phyloP scores from a whole-genome alignment of 495 filamentous ascomycete species.

The Hypoxylon cercidicola region DNA sequence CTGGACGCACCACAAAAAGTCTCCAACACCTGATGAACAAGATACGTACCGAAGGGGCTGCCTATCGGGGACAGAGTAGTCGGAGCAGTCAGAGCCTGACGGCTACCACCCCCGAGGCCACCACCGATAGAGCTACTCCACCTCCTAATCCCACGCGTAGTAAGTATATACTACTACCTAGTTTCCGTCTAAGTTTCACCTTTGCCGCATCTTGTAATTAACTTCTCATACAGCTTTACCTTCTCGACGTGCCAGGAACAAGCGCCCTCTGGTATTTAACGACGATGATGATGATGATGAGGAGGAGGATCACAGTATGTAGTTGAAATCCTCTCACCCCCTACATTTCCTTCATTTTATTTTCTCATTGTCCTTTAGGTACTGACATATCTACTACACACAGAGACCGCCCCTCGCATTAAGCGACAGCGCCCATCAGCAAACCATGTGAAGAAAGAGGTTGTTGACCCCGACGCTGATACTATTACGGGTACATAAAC shows the following conservation, averaged over 20 bases:
- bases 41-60: conserved; percentile 28
- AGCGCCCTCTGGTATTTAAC: no score
- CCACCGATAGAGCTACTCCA: no score
- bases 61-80: not conserved
- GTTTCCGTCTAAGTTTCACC: no score
- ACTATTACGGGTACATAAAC: not conserved
- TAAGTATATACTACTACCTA: no score
- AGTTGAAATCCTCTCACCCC: not conserved
- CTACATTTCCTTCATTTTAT: not conserved
- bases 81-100: not conserved
- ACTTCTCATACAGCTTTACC: no score
- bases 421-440: not conserved
- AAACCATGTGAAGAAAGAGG: not conserved
- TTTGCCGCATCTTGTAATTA: no score
- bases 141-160: no score
- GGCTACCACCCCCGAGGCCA: no score
- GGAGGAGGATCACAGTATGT: conserved; percentile 12
- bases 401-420: no score
- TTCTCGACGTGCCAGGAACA: no score
- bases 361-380: not conserved
- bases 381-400: conserved; percentile 5
- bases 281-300: not conserved
- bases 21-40: conserved; percentile 26
- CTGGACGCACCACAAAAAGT: conserved; percentile 44
- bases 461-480: not conserved